Percentiles rank a stretch among this genome's conserved stretches.
Evolutionary conservation across 257 asterid species (phyloP).

Genomic region (Solanum phureja): DNA sequence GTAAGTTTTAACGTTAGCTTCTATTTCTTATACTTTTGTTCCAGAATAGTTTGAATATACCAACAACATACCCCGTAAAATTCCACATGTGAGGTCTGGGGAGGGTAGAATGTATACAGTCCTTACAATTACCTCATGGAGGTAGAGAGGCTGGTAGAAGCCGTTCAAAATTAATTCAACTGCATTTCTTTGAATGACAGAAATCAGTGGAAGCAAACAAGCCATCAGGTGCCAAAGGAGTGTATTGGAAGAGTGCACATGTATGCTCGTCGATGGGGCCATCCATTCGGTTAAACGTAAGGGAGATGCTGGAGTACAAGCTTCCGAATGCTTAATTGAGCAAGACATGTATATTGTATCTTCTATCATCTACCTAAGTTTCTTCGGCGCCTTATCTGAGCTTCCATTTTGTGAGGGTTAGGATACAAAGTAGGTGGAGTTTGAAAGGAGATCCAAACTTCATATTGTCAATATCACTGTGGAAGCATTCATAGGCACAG

Average conservation of each 20-base stretch:
- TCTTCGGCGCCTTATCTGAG: not conserved
- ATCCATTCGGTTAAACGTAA: slow-evolving; percentile 69
- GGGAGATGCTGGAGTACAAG: slow-evolving; percentile 80
- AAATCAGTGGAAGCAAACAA: slow-evolving; percentile 89
- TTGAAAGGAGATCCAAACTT: not conserved
- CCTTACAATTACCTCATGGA: not conserved
- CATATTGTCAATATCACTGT: not conserved
- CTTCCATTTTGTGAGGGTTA: not conserved
- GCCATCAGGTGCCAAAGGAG: slow-evolving; percentile 90
- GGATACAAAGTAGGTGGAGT: not conserved
- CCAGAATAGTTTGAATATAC: not conserved
- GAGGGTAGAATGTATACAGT: not conserved
- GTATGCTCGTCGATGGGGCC: slow-evolving; percentile 98
- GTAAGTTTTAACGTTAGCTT: slow-evolving; percentile 22
- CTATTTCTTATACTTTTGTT: not conserved
- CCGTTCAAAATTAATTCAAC: not conserved
- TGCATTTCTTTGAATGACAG: slow-evolving; percentile 23
- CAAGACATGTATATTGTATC: slow-evolving; percentile 27
- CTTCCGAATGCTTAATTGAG: slow-evolving; percentile 23
- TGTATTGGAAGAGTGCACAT: slow-evolving; percentile 92
- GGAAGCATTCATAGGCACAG: not conserved
- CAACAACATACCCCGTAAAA: not conserved
- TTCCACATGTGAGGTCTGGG: not conserved
- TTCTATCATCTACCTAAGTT: slow-evolving; percentile 10
- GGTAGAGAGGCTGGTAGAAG: not conserved